These are phyloP conservation scores for Jaltomata sinuosa DNA, from an alignment of 257 asterid species.

Conservation along the genomic window DNA sequence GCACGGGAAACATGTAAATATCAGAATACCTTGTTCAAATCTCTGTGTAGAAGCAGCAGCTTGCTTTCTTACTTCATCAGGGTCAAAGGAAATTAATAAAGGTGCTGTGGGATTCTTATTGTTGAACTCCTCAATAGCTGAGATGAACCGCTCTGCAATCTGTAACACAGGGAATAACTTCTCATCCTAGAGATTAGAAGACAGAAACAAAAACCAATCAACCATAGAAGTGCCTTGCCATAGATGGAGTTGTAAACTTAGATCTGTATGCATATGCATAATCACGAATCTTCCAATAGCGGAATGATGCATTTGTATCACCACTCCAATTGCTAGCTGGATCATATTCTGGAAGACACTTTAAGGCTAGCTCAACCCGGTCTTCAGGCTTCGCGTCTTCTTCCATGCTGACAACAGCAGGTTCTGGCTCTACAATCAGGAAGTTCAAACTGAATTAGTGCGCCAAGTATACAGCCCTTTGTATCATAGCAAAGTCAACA, in stretches of 20 bases:
- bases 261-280: conserved; percentile 94
- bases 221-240: conserved; percentile 39
- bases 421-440: conserved; percentile 54
- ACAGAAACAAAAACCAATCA: conserved; percentile 1
- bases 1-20: not conserved
- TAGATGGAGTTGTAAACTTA: conserved; percentile 73
- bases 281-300: conserved; percentile 96
- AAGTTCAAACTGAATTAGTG: conserved; percentile 4
- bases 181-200: conserved; percentile 2
- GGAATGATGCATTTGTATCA: conserved; percentile 51
- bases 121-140: conserved; percentile 69
- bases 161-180: conserved; percentile 11
- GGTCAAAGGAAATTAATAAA: conserved; percentile 66
- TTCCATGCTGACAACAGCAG: conserved; percentile 46
- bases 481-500: not conserved
- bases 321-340: conserved; percentile 52
- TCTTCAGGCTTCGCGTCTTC: conserved; percentile 70
- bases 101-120: conserved; percentile 60
- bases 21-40: conserved; percentile 73
- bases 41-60: conserved; percentile 89
- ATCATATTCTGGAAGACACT: conserved; percentile 71
- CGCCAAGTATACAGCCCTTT: not conserved
- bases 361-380: conserved; percentile 72
- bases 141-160: conserved; percentile 94
- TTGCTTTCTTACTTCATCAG: conserved; percentile 78